phyloP scores from a whole-genome alignment of 768 basidiomycete species.

The Gelatoporia subvermispora region DNA sequence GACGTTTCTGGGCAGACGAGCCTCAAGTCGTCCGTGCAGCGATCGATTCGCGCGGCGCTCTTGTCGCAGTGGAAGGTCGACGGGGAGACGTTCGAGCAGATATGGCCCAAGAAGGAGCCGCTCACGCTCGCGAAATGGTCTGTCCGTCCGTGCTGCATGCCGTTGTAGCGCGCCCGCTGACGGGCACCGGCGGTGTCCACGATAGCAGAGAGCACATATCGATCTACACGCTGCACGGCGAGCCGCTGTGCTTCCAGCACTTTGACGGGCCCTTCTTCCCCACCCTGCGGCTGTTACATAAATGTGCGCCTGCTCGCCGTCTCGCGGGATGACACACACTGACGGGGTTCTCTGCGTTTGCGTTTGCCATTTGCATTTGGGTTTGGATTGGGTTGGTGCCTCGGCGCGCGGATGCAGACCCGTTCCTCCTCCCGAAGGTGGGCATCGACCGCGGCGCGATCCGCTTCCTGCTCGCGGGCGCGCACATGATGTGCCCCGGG shows the following conservation, averaged over 20 bases:
- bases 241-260: constrained; percentile 93
- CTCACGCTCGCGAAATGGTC: constrained; percentile 94
- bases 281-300: constrained; percentile 83
- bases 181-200: constrained; percentile 7
- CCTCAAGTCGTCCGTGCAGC: constrained; percentile 90
- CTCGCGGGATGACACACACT: not conserved
- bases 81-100: constrained; percentile 75
- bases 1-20: constrained; percentile 90
- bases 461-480: constrained; percentile 90
- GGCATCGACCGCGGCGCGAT: constrained; percentile 96
- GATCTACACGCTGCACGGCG: constrained; percentile 82
- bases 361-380: no score
- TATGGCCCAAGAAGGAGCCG: constrained; percentile 99
- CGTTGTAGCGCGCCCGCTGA: not conserved
- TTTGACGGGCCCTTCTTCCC: constrained; percentile 93
- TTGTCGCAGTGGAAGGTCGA: constrained; percentile 82
- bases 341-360: no score
- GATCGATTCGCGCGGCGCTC: constrained; percentile 75
- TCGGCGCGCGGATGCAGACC: no score
- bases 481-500: constrained; percentile 97
- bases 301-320: constrained; percentile 51
- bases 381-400: no score
- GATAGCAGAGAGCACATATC: constrained; percentile 92
- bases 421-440: constrained; percentile 82
- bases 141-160: constrained; percentile 20